Base-by-base conservation (phyloP, 768 basidiomycete genomes). In the Lentinula edodes region DNA sequence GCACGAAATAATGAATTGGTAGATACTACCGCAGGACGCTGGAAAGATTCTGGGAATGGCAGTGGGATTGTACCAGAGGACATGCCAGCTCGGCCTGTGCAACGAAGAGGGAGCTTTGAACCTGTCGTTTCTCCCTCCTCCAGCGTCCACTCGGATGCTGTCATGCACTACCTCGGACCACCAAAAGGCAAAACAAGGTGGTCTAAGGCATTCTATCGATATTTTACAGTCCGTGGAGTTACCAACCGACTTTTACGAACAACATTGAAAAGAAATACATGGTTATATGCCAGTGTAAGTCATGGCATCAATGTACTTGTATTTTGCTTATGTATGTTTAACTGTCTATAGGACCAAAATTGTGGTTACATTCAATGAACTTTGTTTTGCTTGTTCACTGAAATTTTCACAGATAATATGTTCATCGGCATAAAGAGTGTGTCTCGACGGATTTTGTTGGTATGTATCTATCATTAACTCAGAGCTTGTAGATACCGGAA, bases 241-340 rank as follows among this genome's bases (percentile, higher is more conserved):
- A 73, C 78, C 55, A 81, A 87, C 56, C 75, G 79, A 57, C 63
- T 88, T 52, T 69, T 88, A 55, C 71, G 83, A 53, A 87, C 85
- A 71, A 87, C 85, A 0, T 74, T 88, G 9, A 73, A 75, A 62
- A 73, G 77, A 39, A 84, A 88, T 69, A 86, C 85, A 2, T 89
- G 87, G 87, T 87, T 90, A 38, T 89, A 87, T 69, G 83, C 85
- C 8, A 76, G 83, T 55, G 86, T 85, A 66, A 65, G 80, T 70
- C 18, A 2, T 23, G 13, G 36, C 16, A 3, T 57, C 39, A 20
- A 1, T 34, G 38, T 23, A 2, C 3, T 41, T 23, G 12, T 18
- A 36, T 23, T 39, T 15, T 32, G 18, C 6, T 55, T 55, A 23
- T 23, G 23, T 7, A 39, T 28, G 28, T 28, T 35, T 18, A 10